Percentiles rank a stretch among this genome's conserved stretches.
Conservation (phyloP, 345 rosid genomes). For the Hirschfeldia incana region DNA sequence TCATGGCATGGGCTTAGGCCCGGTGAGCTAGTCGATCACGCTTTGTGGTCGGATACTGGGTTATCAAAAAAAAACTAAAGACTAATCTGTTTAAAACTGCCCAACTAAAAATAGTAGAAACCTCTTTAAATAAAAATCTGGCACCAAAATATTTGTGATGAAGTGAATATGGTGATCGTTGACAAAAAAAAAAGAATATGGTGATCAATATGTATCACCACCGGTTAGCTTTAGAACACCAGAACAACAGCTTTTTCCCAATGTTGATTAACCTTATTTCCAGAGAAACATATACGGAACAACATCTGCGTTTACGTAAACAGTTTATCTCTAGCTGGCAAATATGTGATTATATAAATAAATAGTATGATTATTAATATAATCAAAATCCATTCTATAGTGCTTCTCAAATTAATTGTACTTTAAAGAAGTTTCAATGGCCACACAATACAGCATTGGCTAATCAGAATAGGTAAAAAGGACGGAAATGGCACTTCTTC, state of each 20-base stretch:
- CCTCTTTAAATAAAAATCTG: neutral
- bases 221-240: neutral
- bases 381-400: neutral
- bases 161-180: neutral
- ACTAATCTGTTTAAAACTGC: neutral
- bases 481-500: neutral
- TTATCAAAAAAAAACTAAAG: neutral
- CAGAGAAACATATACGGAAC: neutral
- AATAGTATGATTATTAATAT: neutral
- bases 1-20: too few relatives aligned
- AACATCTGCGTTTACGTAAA: neutral
- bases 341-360: neutral
- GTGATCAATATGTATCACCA: neutral
- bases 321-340: neutral
- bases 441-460: slow-evolving; percentile 15
- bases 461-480: slow-evolving; percentile 10
- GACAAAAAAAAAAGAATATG: too few relatives aligned
- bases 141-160: neutral
- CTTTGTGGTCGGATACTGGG: too few relatives aligned
- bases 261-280: neutral
- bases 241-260: neutral
- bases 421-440: slow-evolving; percentile 7
- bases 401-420: neutral
- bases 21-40: too few relatives aligned
- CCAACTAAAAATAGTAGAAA: neutral